phyloP scores from a whole-genome alignment of 768 basidiomycete species.

The Tricholoma flavovirens region DNA sequence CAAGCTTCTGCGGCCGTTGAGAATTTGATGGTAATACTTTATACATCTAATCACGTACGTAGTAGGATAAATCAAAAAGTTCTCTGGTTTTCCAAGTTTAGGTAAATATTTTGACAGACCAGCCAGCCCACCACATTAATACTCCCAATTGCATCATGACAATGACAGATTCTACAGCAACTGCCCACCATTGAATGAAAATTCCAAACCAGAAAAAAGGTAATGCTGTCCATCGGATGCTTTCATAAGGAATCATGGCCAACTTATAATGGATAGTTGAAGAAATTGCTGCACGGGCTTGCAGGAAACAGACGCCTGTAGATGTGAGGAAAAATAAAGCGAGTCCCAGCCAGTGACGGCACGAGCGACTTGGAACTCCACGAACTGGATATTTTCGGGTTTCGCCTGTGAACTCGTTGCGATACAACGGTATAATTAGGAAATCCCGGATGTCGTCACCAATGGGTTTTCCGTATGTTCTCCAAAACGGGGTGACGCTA shows the following conservation, averaged over 20 bases:
- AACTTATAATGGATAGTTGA: slow-evolving; percentile 51
- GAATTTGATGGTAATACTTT: too few relatives aligned
- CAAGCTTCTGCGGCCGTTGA: neutral
- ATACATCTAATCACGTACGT: slow-evolving; percentile 1
- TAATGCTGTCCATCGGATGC: slow-evolving; percentile 56
- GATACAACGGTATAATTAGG: slow-evolving; percentile 75
- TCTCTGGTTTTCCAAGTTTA: slow-evolving; percentile 16
- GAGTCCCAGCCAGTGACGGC: slow-evolving; percentile 65
- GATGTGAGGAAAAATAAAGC: slow-evolving; percentile 44
- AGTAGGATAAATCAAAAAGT: slow-evolving; percentile 1
- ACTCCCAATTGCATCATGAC: slow-evolving; percentile 55
- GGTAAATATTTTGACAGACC: slow-evolving; percentile 49
- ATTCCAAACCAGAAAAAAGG: slow-evolving; percentile 63
- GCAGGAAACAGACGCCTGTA: slow-evolving; percentile 46
- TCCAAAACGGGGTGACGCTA: slow-evolving; percentile 75
- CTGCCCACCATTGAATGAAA: slow-evolving; percentile 62
- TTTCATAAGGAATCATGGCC: slow-evolving; percentile 51
- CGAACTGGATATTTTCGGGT: slow-evolving; percentile 58
- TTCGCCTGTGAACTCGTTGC: slow-evolving; percentile 81
- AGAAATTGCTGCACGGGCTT: slow-evolving; percentile 51
- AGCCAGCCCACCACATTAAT: slow-evolving; percentile 71
- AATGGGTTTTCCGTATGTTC: slow-evolving; percentile 76
- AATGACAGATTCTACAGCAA: slow-evolving; percentile 51
- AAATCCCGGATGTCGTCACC: slow-evolving; percentile 77
- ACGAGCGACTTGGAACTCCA: slow-evolving; percentile 54